These are phyloP conservation scores for Penicillium samsonianum DNA, from an alignment of 495 filamentous ascomycete species.

Conservation along the genomic window DNA sequence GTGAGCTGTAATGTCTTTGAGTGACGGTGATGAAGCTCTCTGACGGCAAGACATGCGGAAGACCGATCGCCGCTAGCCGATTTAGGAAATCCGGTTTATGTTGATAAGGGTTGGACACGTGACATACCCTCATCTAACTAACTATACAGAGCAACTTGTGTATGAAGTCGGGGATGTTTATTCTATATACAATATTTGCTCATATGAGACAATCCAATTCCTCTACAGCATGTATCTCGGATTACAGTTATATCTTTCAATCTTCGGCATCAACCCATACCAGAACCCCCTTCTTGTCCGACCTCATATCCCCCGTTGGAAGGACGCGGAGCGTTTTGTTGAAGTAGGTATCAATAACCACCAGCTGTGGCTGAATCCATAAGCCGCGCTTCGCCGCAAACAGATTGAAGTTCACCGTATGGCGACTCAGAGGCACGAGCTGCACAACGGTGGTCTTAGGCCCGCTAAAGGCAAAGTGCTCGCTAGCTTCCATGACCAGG, in stretches of 20 bases:
- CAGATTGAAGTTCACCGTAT: slow-evolving; percentile 68
- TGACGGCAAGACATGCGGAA: slow-evolving; percentile 34
- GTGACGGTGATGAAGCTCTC: slow-evolving; percentile 30
- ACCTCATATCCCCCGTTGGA: slow-evolving; percentile 69
- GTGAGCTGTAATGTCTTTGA: slow-evolving; percentile 8
- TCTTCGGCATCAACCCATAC: slow-evolving; percentile 63
- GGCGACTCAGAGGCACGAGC: slow-evolving; percentile 74
- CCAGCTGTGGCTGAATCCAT: slow-evolving; percentile 72
- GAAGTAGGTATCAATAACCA: slow-evolving; percentile 85
- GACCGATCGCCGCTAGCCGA: slow-evolving; percentile 40
- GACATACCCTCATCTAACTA: slow-evolving; percentile 20
- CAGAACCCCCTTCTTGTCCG: slow-evolving; percentile 70
- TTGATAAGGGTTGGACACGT: slow-evolving; percentile 40
- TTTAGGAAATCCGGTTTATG: slow-evolving; percentile 22
- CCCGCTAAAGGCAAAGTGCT: slow-evolving; percentile 91
- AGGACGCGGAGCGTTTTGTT: slow-evolving; percentile 79
- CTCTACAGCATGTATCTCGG: not conserved
- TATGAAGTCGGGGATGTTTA: not conserved
- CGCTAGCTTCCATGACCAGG: slow-evolving; percentile 85
- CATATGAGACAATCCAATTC: slow-evolving; percentile 4
- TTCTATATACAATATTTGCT: slow-evolving; percentile 2
- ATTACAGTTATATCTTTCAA: slow-evolving; percentile 20
- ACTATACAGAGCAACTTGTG: not conserved
- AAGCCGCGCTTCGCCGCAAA: slow-evolving; percentile 57
- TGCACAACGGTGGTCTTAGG: slow-evolving; percentile 76